These are phyloP conservation scores for Vinca major DNA, from an alignment of 305 asterid genomes.

Conservation along the genomic window DNA sequence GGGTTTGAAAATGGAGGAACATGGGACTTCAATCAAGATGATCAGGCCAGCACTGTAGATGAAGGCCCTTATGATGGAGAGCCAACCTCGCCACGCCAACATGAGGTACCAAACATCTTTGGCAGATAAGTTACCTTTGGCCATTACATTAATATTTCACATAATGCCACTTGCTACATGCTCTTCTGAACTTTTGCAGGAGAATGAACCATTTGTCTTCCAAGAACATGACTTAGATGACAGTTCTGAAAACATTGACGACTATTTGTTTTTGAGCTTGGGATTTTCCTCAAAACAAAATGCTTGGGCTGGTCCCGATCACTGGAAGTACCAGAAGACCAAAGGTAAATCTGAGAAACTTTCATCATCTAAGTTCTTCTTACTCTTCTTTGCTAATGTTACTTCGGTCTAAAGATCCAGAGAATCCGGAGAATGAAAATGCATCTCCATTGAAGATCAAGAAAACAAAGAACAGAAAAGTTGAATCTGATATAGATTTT, in stretches of 20 bases:
- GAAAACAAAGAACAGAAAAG: constrained; percentile 50
- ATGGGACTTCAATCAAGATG: constrained; percentile 55
- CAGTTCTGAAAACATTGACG: constrained; percentile 64
- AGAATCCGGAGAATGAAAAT: constrained; percentile 41
- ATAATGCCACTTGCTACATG: constrained; percentile 4
- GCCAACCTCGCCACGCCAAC: constrained; percentile 36
- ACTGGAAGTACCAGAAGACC: constrained; percentile 80
- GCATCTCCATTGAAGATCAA: constrained; percentile 50
- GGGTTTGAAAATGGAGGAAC: constrained; percentile 38
- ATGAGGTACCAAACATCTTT: constrained; percentile 28
- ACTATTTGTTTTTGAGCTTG: constrained; percentile 54
- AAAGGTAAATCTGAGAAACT: constrained; percentile 41
- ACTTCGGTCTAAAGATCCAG: constrained; percentile 36
- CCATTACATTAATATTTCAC: not conserved
- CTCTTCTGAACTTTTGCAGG: constrained; percentile 33
- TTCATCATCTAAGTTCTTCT: constrained; percentile 6
- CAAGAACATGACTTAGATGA: constrained; percentile 50
- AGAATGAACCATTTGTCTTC: constrained; percentile 30
- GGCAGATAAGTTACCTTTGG: not conserved
- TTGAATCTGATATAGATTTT: constrained; percentile 57
- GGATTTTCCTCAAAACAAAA: constrained; percentile 76
- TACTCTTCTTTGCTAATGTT: constrained; percentile 8
- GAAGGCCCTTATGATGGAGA: constrained; percentile 48
- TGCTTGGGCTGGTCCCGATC: constrained; percentile 98
- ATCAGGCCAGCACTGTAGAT: constrained; percentile 45